Percentiles rank a stretch among this genome's conserved stretches.
These are phyloP conservation scores for Phytopythium chamaehyphon DNA, from an alignment of 352 stramenopile species.

Conservation along the genomic window DNA sequence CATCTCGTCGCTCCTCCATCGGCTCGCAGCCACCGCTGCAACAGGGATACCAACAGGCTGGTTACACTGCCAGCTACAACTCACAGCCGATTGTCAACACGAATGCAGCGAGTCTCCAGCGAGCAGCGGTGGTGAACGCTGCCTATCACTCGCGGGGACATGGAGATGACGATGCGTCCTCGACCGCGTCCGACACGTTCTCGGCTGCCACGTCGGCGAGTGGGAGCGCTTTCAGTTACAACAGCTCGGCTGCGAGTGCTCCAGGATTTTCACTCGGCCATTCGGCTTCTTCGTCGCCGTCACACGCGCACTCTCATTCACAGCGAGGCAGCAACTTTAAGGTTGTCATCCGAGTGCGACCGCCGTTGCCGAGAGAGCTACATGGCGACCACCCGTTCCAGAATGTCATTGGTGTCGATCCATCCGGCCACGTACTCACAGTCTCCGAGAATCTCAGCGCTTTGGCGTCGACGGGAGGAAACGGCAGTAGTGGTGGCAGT, in stretches of 20 bases:
- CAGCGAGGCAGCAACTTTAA: conserved; percentile 86
- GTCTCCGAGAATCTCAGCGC: conserved; percentile 83
- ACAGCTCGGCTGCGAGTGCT: conserved; percentile 3
- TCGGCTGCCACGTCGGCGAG: conserved; percentile 15
- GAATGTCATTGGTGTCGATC: conserved; percentile 88
- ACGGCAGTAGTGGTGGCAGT: conserved; percentile 17
- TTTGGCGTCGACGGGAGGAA: conserved; percentile 23
- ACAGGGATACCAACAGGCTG: conserved; percentile 13
- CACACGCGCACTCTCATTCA: conserved; percentile 9
- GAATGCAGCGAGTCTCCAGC: conserved; percentile 37
- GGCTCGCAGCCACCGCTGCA: conserved; percentile 24
- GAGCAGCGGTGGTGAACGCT: conserved; percentile 56
- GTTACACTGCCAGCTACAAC: background rate
- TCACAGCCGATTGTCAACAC: background rate
- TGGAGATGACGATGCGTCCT: conserved; percentile 58
- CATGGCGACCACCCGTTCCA: conserved; percentile 87
- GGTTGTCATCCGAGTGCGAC: conserved; percentile 91
- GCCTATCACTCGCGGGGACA: conserved; percentile 35
- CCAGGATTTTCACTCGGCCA: background rate
- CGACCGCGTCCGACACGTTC: conserved; percentile 49
- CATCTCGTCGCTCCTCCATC: conserved; percentile 20
- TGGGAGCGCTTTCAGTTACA: conserved; percentile 21
- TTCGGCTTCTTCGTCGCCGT: conserved; percentile 3
- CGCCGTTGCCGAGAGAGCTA: conserved; percentile 84
- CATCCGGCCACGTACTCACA: conserved; percentile 80